Percentiles rank a stretch among this genome's conserved stretches.
These are phyloP conservation scores for Zygoascus tannicola DNA, from an alignment of 805 yeast species.

Conservation along the genomic window DNA sequence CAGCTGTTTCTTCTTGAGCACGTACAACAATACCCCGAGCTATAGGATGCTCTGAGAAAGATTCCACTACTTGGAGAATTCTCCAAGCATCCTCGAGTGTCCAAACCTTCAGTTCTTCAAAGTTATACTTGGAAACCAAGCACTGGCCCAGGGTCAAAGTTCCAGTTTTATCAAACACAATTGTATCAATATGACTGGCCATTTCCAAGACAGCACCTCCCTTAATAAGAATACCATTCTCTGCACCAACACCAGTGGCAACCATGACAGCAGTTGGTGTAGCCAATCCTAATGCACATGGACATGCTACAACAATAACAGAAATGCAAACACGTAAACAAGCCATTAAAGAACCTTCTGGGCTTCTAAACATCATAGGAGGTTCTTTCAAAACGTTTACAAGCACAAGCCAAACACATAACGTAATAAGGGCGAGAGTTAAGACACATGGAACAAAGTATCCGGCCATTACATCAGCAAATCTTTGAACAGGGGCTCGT, in stretches of 20 bases:
- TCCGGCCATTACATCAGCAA: slow-evolving; percentile 77
- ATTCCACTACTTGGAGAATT: slow-evolving; percentile 40
- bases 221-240: slow-evolving; percentile 79
- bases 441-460: slow-evolving; percentile 75
- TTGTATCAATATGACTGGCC: slow-evolving; percentile 52
- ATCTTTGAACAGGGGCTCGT: slow-evolving; percentile 84
- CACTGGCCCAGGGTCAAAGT: slow-evolving; percentile 74
- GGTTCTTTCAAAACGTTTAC: slow-evolving; percentile 30
- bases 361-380: slow-evolving; percentile 41
- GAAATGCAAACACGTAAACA: slow-evolving; percentile 77
- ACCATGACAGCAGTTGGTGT: slow-evolving; percentile 99
- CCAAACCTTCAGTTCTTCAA: neutral
- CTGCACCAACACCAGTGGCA: slow-evolving; percentile 94
- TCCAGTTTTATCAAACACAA: slow-evolving; percentile 92
- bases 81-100: neutral
- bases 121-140: neutral
- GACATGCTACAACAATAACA: slow-evolving; percentile 96
- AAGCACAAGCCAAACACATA: slow-evolving; percentile 49
- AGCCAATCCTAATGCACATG: slow-evolving; percentile 94
- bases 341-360: slow-evolving; percentile 51
- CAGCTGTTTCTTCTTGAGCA: slow-evolving; percentile 20
- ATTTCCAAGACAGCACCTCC: slow-evolving; percentile 85
- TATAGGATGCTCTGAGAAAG: slow-evolving; percentile 77
- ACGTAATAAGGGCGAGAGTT: slow-evolving; percentile 52
- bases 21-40: slow-evolving; percentile 56